Percentiles rank a stretch among this genome's conserved stretches.
Conservation (phyloP, 345 rosid species). For the Syzygium grande region DNA sequence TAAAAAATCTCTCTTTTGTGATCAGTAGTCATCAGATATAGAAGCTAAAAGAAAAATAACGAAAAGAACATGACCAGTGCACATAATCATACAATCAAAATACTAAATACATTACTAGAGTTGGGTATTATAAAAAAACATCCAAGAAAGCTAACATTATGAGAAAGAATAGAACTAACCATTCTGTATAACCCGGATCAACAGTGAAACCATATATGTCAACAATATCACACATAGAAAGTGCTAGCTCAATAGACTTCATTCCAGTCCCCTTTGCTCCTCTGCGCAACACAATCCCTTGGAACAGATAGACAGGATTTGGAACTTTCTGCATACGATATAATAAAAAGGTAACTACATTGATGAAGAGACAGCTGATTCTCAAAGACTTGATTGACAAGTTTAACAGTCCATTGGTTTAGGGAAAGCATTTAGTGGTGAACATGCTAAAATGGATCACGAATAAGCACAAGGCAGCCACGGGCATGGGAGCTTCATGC, state of each 20-base stretch:
- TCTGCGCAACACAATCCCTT: slow-evolving; percentile 91
- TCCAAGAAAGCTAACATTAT: not conserved
- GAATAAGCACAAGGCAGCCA: not conserved
- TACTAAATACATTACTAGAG: not conserved
- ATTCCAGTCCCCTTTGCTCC: slow-evolving; percentile 99
- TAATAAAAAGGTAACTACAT: slow-evolving; percentile 3
- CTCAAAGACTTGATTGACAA: not conserved
- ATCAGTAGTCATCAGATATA: not conserved
- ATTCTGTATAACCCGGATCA: slow-evolving; percentile 98
- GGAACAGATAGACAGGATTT: slow-evolving; percentile 97
- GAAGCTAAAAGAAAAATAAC: not conserved
- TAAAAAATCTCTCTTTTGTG: not conserved
- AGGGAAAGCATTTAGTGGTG: not conserved
- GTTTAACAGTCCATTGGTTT: not conserved
- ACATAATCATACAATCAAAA: not conserved
- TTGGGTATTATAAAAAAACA: not conserved
- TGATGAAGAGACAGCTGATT: not conserved
- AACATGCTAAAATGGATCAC: not conserved
- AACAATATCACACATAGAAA: slow-evolving; percentile 93
- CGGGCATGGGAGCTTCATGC: not conserved
- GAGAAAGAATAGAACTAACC: slow-evolving; percentile 31
- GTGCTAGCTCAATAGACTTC: slow-evolving; percentile 93
- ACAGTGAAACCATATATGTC: slow-evolving; percentile 98
- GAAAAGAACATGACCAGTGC: not conserved
- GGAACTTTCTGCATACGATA: slow-evolving; percentile 57